These are phyloP conservation scores for Colletotrichum theobromicola DNA, from an alignment of 2,329 filamentous ascomycete genomes.

Conservation along the genomic window DNA sequence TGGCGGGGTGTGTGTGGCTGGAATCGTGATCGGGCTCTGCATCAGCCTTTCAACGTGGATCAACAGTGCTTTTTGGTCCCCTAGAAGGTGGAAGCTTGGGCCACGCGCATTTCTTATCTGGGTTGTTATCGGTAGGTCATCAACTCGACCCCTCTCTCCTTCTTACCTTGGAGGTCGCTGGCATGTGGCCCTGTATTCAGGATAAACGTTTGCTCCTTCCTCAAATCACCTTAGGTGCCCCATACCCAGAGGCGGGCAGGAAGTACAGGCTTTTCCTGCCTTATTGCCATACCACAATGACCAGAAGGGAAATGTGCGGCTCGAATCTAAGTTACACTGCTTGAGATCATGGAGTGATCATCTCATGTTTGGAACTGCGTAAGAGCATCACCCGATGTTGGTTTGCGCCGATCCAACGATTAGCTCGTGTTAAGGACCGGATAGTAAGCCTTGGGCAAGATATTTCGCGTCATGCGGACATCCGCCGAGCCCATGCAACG, in stretches of 20 bases:
- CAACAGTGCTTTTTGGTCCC: not conserved
- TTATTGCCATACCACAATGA: not conserved
- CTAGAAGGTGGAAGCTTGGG: not conserved
- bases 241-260: not conserved
- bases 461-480: not conserved
- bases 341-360: not conserved
- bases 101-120: not conserved
- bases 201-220: not conserved
- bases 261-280: not conserved
- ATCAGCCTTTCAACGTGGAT: not conserved
- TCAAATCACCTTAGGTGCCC: not conserved
- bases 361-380: not conserved
- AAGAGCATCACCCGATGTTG: not conserved
- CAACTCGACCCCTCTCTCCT: not conserved
- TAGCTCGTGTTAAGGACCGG: not conserved
- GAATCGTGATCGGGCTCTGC: not conserved
- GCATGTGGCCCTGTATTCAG: not conserved
- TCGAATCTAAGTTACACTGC: not conserved
- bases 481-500: not conserved
- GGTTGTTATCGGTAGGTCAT: not conserved
- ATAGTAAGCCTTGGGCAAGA: not conserved
- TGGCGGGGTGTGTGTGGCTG: slow-evolving; percentile 13
- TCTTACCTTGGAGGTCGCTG: not conserved
- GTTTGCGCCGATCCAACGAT: not conserved
- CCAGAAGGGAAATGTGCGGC: not conserved